phyloP scores from a whole-genome alignment of 2,329 filamentous ascomycete species.

The Pseudocercospora musae region DNA sequence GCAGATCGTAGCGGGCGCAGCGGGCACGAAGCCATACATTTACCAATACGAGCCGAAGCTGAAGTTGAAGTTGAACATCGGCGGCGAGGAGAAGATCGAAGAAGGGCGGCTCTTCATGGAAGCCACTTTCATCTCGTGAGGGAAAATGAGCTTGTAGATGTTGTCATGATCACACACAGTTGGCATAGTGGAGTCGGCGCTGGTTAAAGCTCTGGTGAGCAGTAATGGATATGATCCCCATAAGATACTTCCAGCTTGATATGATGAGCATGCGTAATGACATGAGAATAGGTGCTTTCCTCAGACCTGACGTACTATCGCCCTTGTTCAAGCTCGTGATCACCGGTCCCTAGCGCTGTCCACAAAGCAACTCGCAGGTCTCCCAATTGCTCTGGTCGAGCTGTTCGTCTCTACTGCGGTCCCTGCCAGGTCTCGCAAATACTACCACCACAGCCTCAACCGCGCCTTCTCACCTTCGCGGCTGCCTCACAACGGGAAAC shows the following conservation, averaged over 20 bases:
- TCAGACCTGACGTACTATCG: not conserved
- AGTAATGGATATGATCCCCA: slow-evolving; percentile 57
- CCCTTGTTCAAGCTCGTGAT: not conserved
- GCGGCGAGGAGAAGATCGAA: slow-evolving; percentile 73
- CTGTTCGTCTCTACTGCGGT: not conserved
- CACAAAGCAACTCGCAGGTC: no score
- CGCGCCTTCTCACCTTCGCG: no score
- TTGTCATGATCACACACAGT: slow-evolving; percentile 6
- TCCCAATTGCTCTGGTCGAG: not conserved
- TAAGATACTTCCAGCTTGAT: slow-evolving; percentile 39
- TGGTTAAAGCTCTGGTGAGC: slow-evolving; percentile 69
- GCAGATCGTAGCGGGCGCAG: slow-evolving; percentile 81
- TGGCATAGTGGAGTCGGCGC: slow-evolving; percentile 38
- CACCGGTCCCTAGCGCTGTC: no score
- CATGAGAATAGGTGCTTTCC: slow-evolving; percentile 38
- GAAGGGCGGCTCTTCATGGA: slow-evolving; percentile 79
- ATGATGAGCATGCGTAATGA: slow-evolving; percentile 42
- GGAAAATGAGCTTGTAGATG: not conserved
- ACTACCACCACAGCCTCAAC: not conserved
- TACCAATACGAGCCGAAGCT: slow-evolving; percentile 83
- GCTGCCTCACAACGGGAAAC: no score
- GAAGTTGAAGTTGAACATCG: slow-evolving; percentile 78
- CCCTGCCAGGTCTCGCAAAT: no score
- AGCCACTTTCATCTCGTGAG: slow-evolving; percentile 87
- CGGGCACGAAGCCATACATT: slow-evolving; percentile 94